Conservation (phyloP, 768 basidiomycete species). For the Agaricus sinodeliciosus region DNA sequence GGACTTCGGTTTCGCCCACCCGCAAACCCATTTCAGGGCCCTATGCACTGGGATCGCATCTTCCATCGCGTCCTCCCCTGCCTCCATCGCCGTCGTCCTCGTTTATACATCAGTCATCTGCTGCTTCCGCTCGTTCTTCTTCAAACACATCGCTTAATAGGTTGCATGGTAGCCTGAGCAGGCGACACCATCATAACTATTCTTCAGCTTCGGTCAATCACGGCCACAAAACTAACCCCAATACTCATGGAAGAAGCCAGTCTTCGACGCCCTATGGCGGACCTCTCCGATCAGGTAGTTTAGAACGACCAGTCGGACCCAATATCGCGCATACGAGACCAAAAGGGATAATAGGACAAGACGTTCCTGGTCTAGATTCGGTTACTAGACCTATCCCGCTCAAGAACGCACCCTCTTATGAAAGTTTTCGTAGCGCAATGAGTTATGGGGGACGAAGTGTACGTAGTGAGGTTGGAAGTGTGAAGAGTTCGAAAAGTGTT, state of each 20-base stretch:
- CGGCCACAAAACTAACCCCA: neutral
- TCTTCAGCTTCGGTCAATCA: neutral
- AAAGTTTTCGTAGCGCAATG: constrained; percentile 38
- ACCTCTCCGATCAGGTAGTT: neutral
- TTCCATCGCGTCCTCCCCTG: constrained; percentile 12
- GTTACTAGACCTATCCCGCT: neutral
- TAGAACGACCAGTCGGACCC: constrained; percentile 2
- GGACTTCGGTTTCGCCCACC: constrained; percentile 10
- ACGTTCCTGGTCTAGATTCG: neutral
- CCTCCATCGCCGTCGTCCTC: constrained; percentile 9
- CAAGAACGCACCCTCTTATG: constrained; percentile 32
- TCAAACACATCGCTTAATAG: constrained; percentile 11
- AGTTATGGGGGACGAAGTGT: constrained; percentile 36
- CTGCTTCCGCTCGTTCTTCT: constrained; percentile 3
- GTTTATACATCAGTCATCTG: constrained; percentile 1
- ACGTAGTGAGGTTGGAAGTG: constrained; percentile 32
- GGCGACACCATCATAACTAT: neutral
- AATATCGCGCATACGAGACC: constrained; percentile 7
- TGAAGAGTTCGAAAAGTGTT: constrained; percentile 29
- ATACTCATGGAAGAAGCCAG: neutral
- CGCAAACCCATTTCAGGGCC: constrained; percentile 39
- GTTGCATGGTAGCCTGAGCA: neutral
- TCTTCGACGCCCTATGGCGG: neutral
- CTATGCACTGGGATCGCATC: constrained; percentile 35
- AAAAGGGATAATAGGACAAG: constrained; percentile 5